Evolutionary conservation across 2,329 filamentous ascomycete species (phyloP).

Genomic region (Fusarium graminum): DNA sequence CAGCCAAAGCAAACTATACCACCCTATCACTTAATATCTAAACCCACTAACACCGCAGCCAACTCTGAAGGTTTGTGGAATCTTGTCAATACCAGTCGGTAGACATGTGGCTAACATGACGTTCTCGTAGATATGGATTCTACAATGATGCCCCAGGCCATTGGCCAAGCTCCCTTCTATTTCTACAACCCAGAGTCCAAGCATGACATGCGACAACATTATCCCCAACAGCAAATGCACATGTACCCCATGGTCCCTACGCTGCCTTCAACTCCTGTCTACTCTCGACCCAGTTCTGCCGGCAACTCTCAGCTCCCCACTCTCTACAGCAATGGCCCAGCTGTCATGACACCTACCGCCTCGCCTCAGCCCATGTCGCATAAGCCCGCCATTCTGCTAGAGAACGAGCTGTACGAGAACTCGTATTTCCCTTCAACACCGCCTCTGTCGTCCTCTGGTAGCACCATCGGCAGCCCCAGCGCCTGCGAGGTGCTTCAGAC

Average conservation of each 20-base stretch:
- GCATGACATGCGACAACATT: slow-evolving; percentile 79
- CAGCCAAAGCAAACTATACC: slow-evolving; percentile 46
- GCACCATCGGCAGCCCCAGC: slow-evolving; percentile 87
- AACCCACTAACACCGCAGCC: slow-evolving; percentile 37
- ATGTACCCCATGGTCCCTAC: slow-evolving; percentile 69
- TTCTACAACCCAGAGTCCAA: slow-evolving; percentile 86
- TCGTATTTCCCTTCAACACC: slow-evolving; percentile 87
- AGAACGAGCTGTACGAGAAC: slow-evolving; percentile 79
- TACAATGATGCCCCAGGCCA: slow-evolving; percentile 69
- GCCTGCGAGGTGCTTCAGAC: slow-evolving; percentile 82
- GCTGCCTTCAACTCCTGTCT: slow-evolving; percentile 73
- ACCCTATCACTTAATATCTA: slow-evolving; percentile 48
- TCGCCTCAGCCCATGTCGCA: slow-evolving; percentile 80
- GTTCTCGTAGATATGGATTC: slow-evolving; percentile 71
- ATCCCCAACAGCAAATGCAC: slow-evolving; percentile 71
- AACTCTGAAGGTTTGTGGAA: slow-evolving; percentile 46
- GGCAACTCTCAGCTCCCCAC: slow-evolving; percentile 74
- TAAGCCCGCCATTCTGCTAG: slow-evolving; percentile 82
- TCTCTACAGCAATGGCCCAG: slow-evolving; percentile 69
- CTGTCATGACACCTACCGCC: slow-evolving; percentile 78
- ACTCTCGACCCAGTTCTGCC: slow-evolving; percentile 74
- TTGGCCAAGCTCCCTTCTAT: slow-evolving; percentile 83
- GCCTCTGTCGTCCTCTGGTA: slow-evolving; percentile 86
- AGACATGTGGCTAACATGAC: slow-evolving; percentile 36
- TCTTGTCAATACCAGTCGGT: slow-evolving; percentile 30